Conservation (phyloP, 176 grass and related monocot species). For the Phoenix dactylifera region DNA sequence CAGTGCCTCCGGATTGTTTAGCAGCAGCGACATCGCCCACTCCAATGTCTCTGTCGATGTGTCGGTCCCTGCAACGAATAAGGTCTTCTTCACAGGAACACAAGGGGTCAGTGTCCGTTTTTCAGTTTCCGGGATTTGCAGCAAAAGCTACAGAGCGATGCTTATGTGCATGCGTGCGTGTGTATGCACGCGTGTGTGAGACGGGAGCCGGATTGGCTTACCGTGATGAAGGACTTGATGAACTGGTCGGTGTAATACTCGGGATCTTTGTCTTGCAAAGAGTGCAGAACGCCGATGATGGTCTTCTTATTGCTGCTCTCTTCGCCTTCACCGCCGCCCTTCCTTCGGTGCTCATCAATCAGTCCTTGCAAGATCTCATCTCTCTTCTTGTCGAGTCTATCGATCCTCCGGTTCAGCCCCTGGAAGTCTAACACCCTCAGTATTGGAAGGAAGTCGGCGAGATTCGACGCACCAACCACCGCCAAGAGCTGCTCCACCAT, state of each 20-base stretch:
- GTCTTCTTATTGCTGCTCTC: background rate
- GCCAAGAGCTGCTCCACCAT: conserved; percentile 20
- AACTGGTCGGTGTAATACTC: conserved; percentile 34
- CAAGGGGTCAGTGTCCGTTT: no score
- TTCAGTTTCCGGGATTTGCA: no score
- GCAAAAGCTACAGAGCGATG: no score
- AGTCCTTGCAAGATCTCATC: conserved; percentile 27
- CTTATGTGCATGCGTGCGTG: no score
- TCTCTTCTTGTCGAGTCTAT: conserved; percentile 4
- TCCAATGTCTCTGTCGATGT: no score
- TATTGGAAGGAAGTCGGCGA: conserved; percentile 38
- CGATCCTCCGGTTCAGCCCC: conserved; percentile 6
- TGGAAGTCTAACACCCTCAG: conserved; percentile 5
- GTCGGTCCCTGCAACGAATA: no score
- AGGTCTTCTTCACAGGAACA: no score
- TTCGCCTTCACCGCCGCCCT: background rate
- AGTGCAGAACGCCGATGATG: conserved; percentile 26
- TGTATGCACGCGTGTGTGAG: no score
- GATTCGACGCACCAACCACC: conserved; percentile 26
- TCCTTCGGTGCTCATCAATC: conserved; percentile 28
- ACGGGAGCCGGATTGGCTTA: background rate
- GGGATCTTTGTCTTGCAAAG: conserved; percentile 27
- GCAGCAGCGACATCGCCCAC: no score
- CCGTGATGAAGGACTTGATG: conserved; percentile 26
- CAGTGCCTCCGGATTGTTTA: no score